Percentiles rank a stretch among this genome's conserved stretches.
These are phyloP conservation scores for Pseudogymnoascus sp. DNA, from an alignment of 2,329 filamentous ascomycete genomes.

Conservation along the genomic window DNA sequence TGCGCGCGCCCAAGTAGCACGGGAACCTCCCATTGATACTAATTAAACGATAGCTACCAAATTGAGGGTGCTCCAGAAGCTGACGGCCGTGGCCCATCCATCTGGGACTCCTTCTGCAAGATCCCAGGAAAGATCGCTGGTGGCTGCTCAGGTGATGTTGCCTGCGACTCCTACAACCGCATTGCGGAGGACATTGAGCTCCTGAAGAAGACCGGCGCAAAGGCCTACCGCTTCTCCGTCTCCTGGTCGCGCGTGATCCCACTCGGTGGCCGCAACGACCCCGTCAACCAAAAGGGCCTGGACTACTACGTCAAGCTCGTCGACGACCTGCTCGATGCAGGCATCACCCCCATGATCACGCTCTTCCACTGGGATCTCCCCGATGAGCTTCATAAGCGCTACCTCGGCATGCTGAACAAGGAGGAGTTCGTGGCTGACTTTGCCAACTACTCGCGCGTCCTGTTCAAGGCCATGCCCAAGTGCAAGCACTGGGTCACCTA, in stretches of 20 bases:
- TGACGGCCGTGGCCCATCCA: constrained; percentile 73
- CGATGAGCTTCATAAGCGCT: constrained; percentile 67
- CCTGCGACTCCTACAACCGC: constrained; percentile 82
- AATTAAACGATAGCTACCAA: constrained; percentile 57
- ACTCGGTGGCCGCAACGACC: constrained; percentile 73
- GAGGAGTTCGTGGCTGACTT: constrained; percentile 77
- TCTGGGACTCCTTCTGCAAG: constrained; percentile 85
- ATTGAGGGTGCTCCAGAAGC: constrained; percentile 69
- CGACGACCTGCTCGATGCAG: constrained; percentile 66
- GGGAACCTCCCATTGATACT: not conserved
- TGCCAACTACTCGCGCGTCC: constrained; percentile 65
- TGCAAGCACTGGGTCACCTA: constrained; percentile 88
- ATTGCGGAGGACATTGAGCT: constrained; percentile 69
- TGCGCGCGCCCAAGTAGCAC: not conserved
- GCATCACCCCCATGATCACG: constrained; percentile 74
- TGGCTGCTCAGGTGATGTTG: constrained; percentile 63
- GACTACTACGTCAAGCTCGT: constrained; percentile 73
- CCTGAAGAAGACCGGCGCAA: constrained; percentile 64
- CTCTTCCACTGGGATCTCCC: constrained; percentile 87
- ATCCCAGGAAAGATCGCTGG: constrained; percentile 77
- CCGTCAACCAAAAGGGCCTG: constrained; percentile 69
- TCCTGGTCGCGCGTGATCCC: constrained; percentile 82
- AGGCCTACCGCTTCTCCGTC: constrained; percentile 75
- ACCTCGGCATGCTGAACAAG: constrained; percentile 73
- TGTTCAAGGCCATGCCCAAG: constrained; percentile 66